These are phyloP conservation scores for Apophysomyces elegans DNA, from an alignment of 371 early-diverging fungal genomes.

Conservation along the genomic window DNA sequence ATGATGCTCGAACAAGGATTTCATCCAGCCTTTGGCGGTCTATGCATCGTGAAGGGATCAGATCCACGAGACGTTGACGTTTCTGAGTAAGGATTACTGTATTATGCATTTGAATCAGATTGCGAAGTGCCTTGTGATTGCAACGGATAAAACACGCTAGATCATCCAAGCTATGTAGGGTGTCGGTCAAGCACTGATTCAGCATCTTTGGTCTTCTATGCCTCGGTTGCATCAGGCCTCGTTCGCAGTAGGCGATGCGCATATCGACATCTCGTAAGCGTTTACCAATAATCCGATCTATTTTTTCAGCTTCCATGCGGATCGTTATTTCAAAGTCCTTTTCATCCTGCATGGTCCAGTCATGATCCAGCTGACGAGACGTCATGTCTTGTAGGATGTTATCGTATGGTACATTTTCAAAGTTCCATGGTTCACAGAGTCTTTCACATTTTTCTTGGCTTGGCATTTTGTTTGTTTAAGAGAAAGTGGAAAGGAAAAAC, in stretches of 20 bases:
- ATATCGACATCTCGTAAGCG: conserved; percentile 90
- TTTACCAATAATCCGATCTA: conserved; percentile 48
- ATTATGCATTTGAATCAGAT: conserved; percentile 94
- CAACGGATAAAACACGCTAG: conserved; percentile 92
- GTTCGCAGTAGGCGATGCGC: conserved; percentile 79
- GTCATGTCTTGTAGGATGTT: conserved; percentile 78
- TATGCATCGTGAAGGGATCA: conserved; percentile 34
- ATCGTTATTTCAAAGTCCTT: conserved; percentile 81
- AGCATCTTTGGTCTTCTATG: conserved; percentile 24
- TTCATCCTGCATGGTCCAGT: conserved; percentile 75
- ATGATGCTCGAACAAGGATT: conserved; percentile 84
- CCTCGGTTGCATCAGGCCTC: conserved; percentile 34
- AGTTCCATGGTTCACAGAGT: conserved; percentile 80
- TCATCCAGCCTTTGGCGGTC: conserved; percentile 72
- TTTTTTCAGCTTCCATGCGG: conserved; percentile 89
- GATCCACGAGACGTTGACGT: conserved; percentile 45
- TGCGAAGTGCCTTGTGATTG: conserved; percentile 94
- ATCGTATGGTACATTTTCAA: conserved; percentile 86
- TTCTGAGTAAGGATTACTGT: conserved; percentile 24
- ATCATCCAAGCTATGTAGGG: conserved; percentile 86
- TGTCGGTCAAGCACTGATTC: conserved; percentile 64
- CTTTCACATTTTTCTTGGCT: conserved; percentile 75
- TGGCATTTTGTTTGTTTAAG: conserved; percentile 74
- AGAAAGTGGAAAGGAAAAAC: conserved; percentile 8
- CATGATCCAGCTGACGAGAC: conserved; percentile 39